A percentile compares a stretch with the other conserved stretches of the same genome.
Conservation (phyloP, 305 asterid genomes). For the Fraxinus nigra region DNA sequence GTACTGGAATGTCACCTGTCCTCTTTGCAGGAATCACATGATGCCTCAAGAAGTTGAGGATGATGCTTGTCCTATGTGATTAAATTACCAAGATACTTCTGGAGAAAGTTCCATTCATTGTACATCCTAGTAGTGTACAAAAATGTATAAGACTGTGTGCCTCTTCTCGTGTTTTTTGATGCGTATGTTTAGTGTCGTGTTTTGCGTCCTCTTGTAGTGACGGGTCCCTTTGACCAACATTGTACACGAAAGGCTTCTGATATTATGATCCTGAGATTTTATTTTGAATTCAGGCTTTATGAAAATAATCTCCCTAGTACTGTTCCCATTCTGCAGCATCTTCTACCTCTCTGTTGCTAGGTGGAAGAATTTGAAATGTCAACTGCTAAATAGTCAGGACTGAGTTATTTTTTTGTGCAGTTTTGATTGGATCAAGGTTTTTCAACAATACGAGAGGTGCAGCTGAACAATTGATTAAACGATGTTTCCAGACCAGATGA, state of each 20-base stretch:
- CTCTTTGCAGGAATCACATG: constrained; percentile 86
- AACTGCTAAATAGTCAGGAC: too few species aligned
- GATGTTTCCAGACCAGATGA: too few species aligned
- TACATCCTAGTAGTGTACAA: constrained; percentile 41
- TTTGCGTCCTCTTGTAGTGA: constrained; percentile 73
- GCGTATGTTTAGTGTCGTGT: constrained; percentile 38
- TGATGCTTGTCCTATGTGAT: constrained; percentile 81
- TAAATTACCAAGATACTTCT: background rate
- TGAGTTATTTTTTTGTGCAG: too few species aligned
- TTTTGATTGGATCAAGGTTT: too few species aligned
- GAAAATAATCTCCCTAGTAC: background rate
- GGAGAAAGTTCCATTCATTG: constrained; percentile 21
- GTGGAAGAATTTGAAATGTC: background rate
- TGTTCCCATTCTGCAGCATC: background rate
- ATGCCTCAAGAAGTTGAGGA: constrained; percentile 66
- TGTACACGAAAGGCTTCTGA: constrained; percentile 30
- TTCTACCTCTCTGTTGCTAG: background rate
- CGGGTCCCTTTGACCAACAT: constrained; percentile 56
- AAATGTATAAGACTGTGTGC: constrained; percentile 5
- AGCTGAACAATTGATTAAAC: too few species aligned
- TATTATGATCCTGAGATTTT: constrained; percentile 25
- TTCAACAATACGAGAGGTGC: too few species aligned
- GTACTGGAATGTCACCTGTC: constrained; percentile 85
- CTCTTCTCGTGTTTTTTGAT: constrained; percentile 19
- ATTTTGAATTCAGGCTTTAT: constrained; percentile 11